A percentile compares a stretch with the other conserved stretches of the same genome.
phyloP scores from a whole-genome alignment of 495 filamentous ascomycete genomes.

The Aspergillus leporis region DNA sequence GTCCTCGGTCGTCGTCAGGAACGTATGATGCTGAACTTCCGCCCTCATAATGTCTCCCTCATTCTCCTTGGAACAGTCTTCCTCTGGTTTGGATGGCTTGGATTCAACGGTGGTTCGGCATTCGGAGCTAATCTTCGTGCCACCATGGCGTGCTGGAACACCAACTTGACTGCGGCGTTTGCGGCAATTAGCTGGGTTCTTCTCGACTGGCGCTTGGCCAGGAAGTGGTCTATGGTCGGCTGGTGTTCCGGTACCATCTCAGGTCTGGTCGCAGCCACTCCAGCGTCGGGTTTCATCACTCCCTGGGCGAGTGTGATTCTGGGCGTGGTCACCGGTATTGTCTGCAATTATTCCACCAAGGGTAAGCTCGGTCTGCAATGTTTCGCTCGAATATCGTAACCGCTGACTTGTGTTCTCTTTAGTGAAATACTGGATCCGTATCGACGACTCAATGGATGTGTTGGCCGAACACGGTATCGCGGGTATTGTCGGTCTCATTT shows the following conservation, averaged over 20 bases:
- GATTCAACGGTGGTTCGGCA: slow-evolving; percentile 97
- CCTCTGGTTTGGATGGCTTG: slow-evolving; percentile 98
- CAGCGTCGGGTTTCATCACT: slow-evolving; percentile 81
- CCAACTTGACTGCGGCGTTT: slow-evolving; percentile 87
- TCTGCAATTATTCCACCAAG: slow-evolving; percentile 95
- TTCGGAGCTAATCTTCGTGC: slow-evolving; percentile 96
- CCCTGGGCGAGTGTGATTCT: slow-evolving; percentile 88
- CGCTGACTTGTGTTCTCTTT: slow-evolving; percentile 30
- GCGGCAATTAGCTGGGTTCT: slow-evolving; percentile 86
- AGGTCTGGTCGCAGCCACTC: slow-evolving; percentile 88
- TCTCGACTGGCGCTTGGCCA: slow-evolving; percentile 90
- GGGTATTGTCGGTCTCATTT: slow-evolving; percentile 87
- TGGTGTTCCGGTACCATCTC: slow-evolving; percentile 96
- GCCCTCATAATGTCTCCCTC: slow-evolving; percentile 96
- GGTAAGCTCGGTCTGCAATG: slow-evolving; percentile 36
- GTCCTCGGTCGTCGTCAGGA: slow-evolving; percentile 95
- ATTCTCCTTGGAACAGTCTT: slow-evolving; percentile 94
- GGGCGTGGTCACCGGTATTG: slow-evolving; percentile 78
- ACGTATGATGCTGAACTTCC: slow-evolving; percentile 97
- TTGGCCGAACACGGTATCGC: slow-evolving; percentile 97
- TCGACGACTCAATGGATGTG: slow-evolving; percentile 97
- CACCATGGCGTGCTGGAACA: slow-evolving; percentile 96
- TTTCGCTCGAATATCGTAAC: not conserved
- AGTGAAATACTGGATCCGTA: slow-evolving; percentile 94
- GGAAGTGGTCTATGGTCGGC: slow-evolving; percentile 99